Percentiles rank a stretch among this genome's conserved stretches.
These are phyloP conservation scores for Zymoseptoria tritici DNA, from an alignment of 2,329 filamentous ascomycete species.

Conservation along the genomic window DNA sequence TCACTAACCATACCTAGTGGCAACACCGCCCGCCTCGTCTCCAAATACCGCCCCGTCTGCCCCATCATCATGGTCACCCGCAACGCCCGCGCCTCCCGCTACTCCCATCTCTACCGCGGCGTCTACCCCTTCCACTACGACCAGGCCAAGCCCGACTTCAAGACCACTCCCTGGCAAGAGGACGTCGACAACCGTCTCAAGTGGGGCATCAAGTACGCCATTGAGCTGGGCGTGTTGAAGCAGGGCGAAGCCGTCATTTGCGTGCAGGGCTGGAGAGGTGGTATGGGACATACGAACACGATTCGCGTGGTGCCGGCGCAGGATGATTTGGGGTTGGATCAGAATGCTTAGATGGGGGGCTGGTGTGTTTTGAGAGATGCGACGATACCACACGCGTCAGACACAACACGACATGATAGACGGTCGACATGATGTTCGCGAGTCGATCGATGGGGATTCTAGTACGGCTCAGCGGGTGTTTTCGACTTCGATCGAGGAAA, in stretches of 20 bases:
- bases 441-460: not conserved
- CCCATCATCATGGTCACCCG: conserved; percentile 99
- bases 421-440: not conserved
- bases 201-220: conserved; percentile 86
- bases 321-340: conserved; percentile 44
- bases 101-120: conserved; percentile 91
- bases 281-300: conserved; percentile 88
- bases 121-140: conserved; percentile 97
- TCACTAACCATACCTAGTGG: conserved; percentile 53
- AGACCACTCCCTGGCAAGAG: conserved; percentile 91
- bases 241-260: conserved; percentile 70
- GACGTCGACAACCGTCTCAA: conserved; percentile 96
- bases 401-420: not conserved
- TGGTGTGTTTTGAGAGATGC: not conserved
- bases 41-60: conserved; percentile 98
- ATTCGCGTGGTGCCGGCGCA: conserved; percentile 46
- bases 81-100: conserved; percentile 73
- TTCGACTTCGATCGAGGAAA: not conserved
- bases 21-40: conserved; percentile 86
- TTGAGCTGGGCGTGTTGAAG: conserved; percentile 69
- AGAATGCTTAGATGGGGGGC: conserved; percentile 34
- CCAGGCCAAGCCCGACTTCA: conserved; percentile 90
- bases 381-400: too few species aligned
- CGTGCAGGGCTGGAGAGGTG: conserved; percentile 85
- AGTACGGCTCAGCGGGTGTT: not conserved